Base-by-base conservation (phyloP, 2,329 filamentous ascomycete genomes). In the Fusarium chlamydosporum region DNA sequence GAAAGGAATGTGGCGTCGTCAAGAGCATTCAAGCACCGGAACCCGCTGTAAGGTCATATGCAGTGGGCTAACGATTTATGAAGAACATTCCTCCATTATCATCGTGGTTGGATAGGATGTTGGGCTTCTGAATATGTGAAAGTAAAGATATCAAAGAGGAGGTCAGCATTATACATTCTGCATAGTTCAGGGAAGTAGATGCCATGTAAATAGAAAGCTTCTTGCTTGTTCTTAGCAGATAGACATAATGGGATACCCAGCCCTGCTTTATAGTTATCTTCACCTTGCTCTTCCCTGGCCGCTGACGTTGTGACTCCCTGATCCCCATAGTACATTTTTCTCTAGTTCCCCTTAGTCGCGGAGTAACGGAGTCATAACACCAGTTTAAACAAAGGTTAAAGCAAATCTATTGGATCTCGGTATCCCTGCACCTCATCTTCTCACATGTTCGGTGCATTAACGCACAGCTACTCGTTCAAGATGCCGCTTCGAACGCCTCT, bases 251-350 rank as follows among this genome's bases (percentile, higher is more conserved):
- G 72, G 72, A 62, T 73, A 63, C 57, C 66, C 50, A 61, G 68
- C 70, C 69, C 64, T 69, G 64, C 70, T 74, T 74, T 74, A 74
- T 74, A 74, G 70, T 74, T 74, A 72, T 72, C 48, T 37, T 42
- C 51, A 54, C 34, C 29, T 48, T 35, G 37, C 31, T 54, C 47
- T 34, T 27, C 42, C 58, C 51, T 27, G 29, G 43, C 42, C 37
- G n/a, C 46, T 61, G 23, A 54, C 48, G 34, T 46, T 51, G 56
- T 61, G 55, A 68, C 47, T 62, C 45, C 56, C 50, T 65, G 60
- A 54, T 67, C 47, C 43, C 56, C 47, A 41, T 58, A 46, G 40
- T 62, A 47, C 60, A 43, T 57, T 56, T 18, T 64, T 62, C 51
- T 9, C 34, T 67, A 69, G 59, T 57, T 15, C 56, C 52, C 52